These are phyloP conservation scores for Phlyctochytrium arcticum DNA, from an alignment of 192 early-diverging fungal genomes.

Conservation along the genomic window DNA sequence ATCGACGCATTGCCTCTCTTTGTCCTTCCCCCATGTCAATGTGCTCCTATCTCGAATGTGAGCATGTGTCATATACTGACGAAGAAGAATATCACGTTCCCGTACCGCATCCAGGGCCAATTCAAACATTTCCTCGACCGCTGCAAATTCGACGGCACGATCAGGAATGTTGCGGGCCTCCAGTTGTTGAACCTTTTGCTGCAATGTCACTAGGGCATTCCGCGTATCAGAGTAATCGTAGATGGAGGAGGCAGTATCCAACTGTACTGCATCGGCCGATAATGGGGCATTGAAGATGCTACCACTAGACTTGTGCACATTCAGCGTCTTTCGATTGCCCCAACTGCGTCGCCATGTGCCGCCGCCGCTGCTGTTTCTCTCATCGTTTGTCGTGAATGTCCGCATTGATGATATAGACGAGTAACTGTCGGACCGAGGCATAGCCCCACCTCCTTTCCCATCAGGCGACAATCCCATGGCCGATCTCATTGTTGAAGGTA, in stretches of 20 bases:
- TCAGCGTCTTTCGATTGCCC: neutral
- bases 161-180: neutral
- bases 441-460: neutral
- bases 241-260: neutral
- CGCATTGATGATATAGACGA: neutral
- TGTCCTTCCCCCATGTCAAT: constrained; percentile 9
- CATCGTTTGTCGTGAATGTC: neutral
- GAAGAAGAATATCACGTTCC: neutral
- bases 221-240: neutral
- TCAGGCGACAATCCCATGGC: neutral
- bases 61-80: neutral
- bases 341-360: neutral
- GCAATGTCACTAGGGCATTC: neutral
- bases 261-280: no score
- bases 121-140: constrained; percentile 29
- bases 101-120: constrained; percentile 36
- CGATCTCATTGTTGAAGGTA: neutral
- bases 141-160: constrained; percentile 7
- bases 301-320: neutral
- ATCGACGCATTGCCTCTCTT: constrained; percentile 27
- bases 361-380: neutral
- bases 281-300: neutral
- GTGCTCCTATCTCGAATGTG: constrained; percentile 6
- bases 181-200: neutral
- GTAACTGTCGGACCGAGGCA: neutral